A percentile compares a stretch with the other conserved stretches of the same genome.
These are phyloP conservation scores for Cucurbitaria berberidis DNA, from an alignment of 2,329 filamentous ascomycete genomes.

Conservation along the genomic window DNA sequence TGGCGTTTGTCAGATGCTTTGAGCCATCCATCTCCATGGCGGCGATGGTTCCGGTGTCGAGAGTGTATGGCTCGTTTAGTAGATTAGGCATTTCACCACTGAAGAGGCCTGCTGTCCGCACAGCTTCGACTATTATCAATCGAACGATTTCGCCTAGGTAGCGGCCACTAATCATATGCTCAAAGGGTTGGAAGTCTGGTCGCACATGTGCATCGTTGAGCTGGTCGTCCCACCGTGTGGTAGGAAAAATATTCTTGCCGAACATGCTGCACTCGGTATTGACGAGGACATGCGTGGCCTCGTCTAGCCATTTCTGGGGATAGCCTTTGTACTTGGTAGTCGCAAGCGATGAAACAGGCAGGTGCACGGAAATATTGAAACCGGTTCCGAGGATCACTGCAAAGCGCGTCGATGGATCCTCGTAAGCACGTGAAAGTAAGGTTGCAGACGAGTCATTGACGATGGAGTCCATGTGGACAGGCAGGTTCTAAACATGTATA, in stretches of 20 bases:
- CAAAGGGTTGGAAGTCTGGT: conserved; percentile 69
- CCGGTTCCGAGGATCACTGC: conserved; percentile 70
- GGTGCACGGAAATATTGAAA: conserved; percentile 68
- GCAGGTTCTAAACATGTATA: conserved; percentile 50
- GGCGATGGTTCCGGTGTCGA: conserved; percentile 66
- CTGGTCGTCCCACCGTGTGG: conserved; percentile 66
- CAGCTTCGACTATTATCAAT: conserved; percentile 65
- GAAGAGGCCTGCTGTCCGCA: conserved; percentile 62
- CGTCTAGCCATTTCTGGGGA: conserved; percentile 61
- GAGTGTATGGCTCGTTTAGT: conserved; percentile 62
- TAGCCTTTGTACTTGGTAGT: conserved; percentile 62
- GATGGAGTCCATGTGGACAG: conserved; percentile 66
- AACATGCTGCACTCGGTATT: conserved; percentile 74
- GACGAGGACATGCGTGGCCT: conserved; percentile 66
- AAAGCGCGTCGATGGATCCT: conserved; percentile 65
- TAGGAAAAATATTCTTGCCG: conserved; percentile 63
- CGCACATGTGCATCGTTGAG: conserved; percentile 63
- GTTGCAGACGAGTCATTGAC: conserved; percentile 69
- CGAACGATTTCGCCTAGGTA: conserved; percentile 70
- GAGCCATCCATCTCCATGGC: conserved; percentile 60
- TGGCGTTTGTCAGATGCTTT: conserved; percentile 47
- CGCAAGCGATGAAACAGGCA: conserved; percentile 62
- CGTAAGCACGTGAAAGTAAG: conserved; percentile 66
- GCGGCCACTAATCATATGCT: conserved; percentile 68
- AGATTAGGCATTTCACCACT: conserved; percentile 62